Evolutionary conservation across 75 land plant species (phyloP).

Genomic region (Picea sitchensis): DNA sequence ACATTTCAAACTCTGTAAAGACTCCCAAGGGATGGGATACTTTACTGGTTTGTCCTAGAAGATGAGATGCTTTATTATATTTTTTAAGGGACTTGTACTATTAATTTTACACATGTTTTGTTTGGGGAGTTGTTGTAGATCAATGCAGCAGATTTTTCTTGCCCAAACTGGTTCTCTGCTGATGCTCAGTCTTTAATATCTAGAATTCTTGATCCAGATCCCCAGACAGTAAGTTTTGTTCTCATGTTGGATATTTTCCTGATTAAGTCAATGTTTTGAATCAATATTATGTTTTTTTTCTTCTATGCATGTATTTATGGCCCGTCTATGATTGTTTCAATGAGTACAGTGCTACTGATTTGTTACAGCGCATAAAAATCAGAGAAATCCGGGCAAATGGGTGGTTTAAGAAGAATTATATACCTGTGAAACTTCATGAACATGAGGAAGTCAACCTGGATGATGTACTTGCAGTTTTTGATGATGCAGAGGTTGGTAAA

Average conservation of each 20-base stretch:
- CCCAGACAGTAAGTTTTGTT: slow-evolving; percentile 60
- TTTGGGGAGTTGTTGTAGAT: slow-evolving; percentile 44
- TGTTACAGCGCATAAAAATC: slow-evolving; percentile 76
- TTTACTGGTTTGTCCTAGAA: not conserved
- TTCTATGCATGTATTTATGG: not conserved
- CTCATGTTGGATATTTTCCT: not conserved
- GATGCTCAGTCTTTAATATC: slow-evolving; percentile 65
- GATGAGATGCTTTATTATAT: not conserved
- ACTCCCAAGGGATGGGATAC: not conserved
- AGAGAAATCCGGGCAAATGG: slow-evolving; percentile 64
- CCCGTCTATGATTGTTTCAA: not conserved
- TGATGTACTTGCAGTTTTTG: slow-evolving; percentile 88
- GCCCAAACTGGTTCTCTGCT: slow-evolving; percentile 94
- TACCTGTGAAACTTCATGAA: slow-evolving; percentile 45
- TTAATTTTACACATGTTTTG: slow-evolving; percentile 3
- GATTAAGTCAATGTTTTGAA: not conserved
- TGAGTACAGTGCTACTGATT: slow-evolving; percentile 6
- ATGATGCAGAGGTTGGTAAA: slow-evolving; percentile 79
- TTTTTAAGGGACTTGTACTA: not conserved
- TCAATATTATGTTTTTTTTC: not conserved
- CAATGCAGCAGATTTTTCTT: slow-evolving; percentile 81
- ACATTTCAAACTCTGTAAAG: not conserved
- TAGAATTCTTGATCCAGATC: slow-evolving; percentile 88
- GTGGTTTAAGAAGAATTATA: slow-evolving; percentile 82
- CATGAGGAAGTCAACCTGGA: slow-evolving; percentile 78